phyloP scores from a whole-genome alignment of 192 early-diverging fungal species.

The Coemansia sp. region DNA sequence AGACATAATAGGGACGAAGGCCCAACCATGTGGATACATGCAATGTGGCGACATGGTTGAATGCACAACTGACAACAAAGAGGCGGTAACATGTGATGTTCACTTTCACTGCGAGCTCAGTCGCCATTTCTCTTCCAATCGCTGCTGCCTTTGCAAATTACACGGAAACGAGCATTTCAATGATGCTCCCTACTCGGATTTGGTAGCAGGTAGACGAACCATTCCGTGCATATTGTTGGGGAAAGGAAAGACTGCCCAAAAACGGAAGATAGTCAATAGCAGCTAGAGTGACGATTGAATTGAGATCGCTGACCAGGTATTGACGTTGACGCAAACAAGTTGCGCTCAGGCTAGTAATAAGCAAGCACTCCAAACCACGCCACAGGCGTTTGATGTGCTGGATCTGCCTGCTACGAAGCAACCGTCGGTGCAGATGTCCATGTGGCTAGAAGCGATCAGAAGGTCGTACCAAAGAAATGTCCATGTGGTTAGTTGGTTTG shows the following conservation, averaged over 20 bases:
- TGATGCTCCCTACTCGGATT: not conserved
- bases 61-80: not conserved
- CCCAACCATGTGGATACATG: conserved; percentile 5
- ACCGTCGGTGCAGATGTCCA: not conserved
- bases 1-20: not conserved
- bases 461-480: not conserved
- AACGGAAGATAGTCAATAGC: not conserved
- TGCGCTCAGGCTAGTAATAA: not conserved
- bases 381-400: not conserved
- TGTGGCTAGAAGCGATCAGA: not conserved
- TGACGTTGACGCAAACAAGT: not conserved
- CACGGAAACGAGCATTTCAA: not conserved
- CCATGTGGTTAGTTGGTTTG: conserved; percentile 7
- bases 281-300: not conserved
- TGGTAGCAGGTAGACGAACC: not conserved
- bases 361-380: not conserved
- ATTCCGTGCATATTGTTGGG: conserved; percentile 4
- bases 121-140: not conserved
- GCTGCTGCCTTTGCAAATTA: not conserved
- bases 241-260: not conserved
- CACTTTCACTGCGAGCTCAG: not conserved
- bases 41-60: conserved; percentile 4
- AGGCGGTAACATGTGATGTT: conserved; percentile 9
- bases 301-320: not conserved
- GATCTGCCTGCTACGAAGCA: not conserved